These are phyloP conservation scores for Breynia disticha DNA, from an alignment of 441 rosid species.

Conservation along the genomic window DNA sequence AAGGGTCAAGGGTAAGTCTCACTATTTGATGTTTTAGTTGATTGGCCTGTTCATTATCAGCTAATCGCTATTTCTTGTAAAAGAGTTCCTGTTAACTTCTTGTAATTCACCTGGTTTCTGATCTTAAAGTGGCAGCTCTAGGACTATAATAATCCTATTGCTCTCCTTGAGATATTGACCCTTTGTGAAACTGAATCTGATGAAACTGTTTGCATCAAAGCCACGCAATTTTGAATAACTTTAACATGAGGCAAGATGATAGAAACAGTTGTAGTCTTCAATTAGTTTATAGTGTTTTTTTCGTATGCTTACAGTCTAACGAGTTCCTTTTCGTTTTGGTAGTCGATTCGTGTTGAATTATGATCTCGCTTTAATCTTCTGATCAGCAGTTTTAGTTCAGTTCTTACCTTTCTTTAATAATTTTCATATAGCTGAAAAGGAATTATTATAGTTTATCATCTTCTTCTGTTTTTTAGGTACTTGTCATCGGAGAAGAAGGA, in stretches of 20 bases:
- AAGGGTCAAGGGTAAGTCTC: conserved; percentile 62
- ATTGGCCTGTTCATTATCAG: background rate
- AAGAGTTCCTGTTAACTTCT: background rate
- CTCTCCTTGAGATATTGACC: background rate
- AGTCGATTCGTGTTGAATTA: too few species aligned
- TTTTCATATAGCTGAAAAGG: too few species aligned
- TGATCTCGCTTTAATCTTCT: too few species aligned
- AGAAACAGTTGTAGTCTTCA: too few species aligned
- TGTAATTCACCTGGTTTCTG: background rate
- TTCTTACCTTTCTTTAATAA: too few species aligned
- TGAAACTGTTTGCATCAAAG: background rate
- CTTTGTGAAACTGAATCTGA: background rate
- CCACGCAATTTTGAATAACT: too few species aligned
- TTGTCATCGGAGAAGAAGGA: conserved; percentile 34
- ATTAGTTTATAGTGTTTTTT: too few species aligned
- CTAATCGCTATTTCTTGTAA: too few species aligned
- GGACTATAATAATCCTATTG: background rate
- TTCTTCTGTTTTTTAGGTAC: conserved; percentile 27
- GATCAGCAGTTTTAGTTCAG: too few species aligned
- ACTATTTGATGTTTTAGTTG: background rate
- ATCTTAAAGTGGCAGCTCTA: background rate
- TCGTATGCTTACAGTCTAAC: too few species aligned
- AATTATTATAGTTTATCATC: background rate
- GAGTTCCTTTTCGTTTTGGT: too few species aligned
- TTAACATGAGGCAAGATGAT: too few species aligned